Conservation (phyloP, 768 basidiomycete species). For the Leccinum barrowsii region DNA sequence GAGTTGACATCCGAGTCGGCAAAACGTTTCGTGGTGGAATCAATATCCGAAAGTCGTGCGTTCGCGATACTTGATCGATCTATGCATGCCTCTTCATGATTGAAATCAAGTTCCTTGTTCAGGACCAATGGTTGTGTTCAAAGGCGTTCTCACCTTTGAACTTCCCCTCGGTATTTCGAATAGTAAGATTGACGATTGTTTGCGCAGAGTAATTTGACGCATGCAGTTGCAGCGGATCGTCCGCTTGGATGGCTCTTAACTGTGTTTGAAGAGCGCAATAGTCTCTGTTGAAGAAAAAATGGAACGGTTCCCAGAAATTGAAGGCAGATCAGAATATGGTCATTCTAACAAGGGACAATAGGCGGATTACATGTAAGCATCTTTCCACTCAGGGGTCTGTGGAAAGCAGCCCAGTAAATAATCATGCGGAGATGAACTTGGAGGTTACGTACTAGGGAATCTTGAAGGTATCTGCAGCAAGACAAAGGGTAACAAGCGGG, state of each 20-base stretch:
- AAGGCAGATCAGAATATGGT: background rate
- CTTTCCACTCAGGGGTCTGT: constrained; percentile 63
- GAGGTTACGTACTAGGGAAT: background rate
- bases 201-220: constrained; percentile 10
- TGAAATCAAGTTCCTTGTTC: background rate
- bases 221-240: constrained; percentile 20
- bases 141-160: constrained; percentile 7
- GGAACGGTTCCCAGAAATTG: background rate
- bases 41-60: background rate
- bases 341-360: background rate
- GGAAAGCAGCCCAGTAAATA: constrained; percentile 1
- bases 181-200: background rate
- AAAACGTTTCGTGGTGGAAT: background rate
- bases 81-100: constrained; percentile 6
- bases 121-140: background rate
- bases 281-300: constrained; percentile 43
- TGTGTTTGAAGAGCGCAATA: constrained; percentile 69
- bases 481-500: background rate
- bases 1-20: background rate
- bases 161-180: constrained; percentile 1
- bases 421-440: background rate
- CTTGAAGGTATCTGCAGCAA: constrained; percentile 57
- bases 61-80: background rate
- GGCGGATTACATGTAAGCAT: constrained; percentile 30
- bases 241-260: constrained; percentile 51